Conservation (phyloP, 495 filamentous ascomycete genomes). For the Xylaria venustula region DNA sequence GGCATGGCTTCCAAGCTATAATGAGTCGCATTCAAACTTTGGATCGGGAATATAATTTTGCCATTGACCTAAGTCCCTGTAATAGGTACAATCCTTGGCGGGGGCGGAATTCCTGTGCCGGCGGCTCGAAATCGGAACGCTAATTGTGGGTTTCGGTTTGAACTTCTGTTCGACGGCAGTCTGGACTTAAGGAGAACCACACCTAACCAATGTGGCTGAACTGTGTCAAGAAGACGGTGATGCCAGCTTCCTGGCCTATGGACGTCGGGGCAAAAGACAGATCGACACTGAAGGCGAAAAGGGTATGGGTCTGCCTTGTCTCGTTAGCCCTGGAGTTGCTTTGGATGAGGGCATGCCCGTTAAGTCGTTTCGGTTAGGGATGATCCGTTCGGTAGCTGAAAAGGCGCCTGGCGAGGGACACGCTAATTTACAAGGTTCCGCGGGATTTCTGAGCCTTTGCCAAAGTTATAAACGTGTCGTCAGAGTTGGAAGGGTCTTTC, state of each 20-base stretch:
- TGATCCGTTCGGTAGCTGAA: conserved; percentile 30
- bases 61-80: conserved; percentile 25
- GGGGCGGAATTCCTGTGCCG: conserved; percentile 11
- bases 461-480: conserved; percentile 41
- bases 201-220: conserved; percentile 45
- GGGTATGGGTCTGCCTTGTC: conserved; percentile 39
- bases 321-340: conserved; percentile 20
- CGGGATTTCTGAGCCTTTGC: conserved; percentile 31
- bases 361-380: conserved; percentile 37
- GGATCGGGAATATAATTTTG: conserved; percentile 30
- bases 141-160: conserved; percentile 11
- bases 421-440: conserved; percentile 47
- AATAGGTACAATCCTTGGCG: conserved; percentile 7
- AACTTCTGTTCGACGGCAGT: neutral
- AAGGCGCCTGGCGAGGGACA: conserved; percentile 35
- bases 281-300: conserved; percentile 44
- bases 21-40: conserved; percentile 37
- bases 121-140: conserved; percentile 30
- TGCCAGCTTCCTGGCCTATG: conserved; percentile 37
- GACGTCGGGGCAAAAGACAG: conserved; percentile 35
- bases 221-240: conserved; percentile 47
- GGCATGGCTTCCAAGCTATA: conserved; percentile 34
- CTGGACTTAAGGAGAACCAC: conserved; percentile 30
- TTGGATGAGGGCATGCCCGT: conserved; percentile 22
- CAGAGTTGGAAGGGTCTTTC: conserved; percentile 36